phyloP scores from a whole-genome alignment of 805 yeast species.

The Blastobotrys peoriensis region DNA sequence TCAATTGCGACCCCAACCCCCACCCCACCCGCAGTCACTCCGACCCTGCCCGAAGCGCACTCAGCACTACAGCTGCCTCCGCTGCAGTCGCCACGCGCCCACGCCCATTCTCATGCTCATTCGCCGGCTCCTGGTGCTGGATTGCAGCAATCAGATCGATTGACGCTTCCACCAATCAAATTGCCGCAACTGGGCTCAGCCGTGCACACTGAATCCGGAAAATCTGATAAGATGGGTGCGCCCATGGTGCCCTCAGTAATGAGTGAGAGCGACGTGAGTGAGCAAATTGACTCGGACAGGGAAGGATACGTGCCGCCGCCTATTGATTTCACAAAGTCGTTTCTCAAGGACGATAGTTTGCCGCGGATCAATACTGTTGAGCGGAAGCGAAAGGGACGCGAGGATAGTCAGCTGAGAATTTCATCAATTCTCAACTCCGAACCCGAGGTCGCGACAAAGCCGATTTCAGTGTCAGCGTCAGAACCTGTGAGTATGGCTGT shows the following conservation, averaged over 20 bases:
- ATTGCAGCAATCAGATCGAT: background rate
- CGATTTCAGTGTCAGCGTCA: background rate
- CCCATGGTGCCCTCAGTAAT: background rate
- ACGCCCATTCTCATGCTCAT: too few species aligned
- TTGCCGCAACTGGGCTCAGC: slow-evolving; percentile 7
- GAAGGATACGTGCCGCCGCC: slow-evolving; percentile 32
- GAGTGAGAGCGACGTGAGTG: background rate
- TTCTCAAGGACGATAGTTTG: slow-evolving; percentile 6
- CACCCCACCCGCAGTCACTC: background rate
- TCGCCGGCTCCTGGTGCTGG: too few species aligned
- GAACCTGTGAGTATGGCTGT: too few species aligned
- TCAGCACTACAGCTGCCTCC: slow-evolving; percentile 1
- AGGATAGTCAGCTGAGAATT: background rate
- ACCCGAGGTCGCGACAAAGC: background rate
- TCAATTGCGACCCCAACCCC: background rate
- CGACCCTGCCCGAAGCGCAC: too few species aligned
- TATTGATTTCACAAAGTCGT: slow-evolving; percentile 38
- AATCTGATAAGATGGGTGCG: slow-evolving; percentile 1
- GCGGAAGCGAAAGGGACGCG: background rate
- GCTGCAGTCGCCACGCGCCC: background rate
- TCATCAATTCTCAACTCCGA: slow-evolving; percentile 14
- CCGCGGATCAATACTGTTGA: background rate
- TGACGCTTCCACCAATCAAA: slow-evolving; percentile 2
- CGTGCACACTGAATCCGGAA: slow-evolving; percentile 2
- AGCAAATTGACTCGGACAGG: slow-evolving; percentile 1